Conservation (phyloP, 1,139 yeast genomes). For the Saccharomyces uvarum region DNA sequence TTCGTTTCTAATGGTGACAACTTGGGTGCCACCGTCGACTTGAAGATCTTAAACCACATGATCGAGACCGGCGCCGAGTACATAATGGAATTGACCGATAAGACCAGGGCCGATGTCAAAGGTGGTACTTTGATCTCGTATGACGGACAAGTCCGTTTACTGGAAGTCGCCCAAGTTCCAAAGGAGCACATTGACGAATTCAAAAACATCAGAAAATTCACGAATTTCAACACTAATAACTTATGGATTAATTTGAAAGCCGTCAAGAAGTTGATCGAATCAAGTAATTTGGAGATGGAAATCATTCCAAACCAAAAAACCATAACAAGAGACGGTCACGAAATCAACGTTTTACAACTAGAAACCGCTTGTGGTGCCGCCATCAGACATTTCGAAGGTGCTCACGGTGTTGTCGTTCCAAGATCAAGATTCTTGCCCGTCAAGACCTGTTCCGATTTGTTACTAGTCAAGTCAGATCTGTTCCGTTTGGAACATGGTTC, state of each 20-base stretch:
- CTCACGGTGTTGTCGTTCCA: constrained; percentile 97
- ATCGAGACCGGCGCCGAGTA: constrained; percentile 85
- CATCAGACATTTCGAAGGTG: constrained; percentile 87
- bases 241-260: constrained; percentile 96
- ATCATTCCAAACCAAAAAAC: constrained; percentile 92
- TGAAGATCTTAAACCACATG: constrained; percentile 88
- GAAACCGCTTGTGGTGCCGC: constrained; percentile 99
- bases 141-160: constrained; percentile 86
- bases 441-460: constrained; percentile 89
- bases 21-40: constrained; percentile 95
- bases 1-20: constrained; percentile 98
- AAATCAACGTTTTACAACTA: constrained; percentile 81
- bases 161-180: constrained; percentile 98
- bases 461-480: constrained; percentile 92
- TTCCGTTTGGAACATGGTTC: constrained; percentile 90
- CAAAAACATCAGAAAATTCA: constrained; percentile 94
- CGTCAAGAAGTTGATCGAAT: constrained; percentile 82
- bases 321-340: constrained; percentile 66
- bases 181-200: constrained; percentile 97
- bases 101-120: constrained; percentile 97
- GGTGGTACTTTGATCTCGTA: constrained; percentile 98
- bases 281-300: constrained; percentile 77
- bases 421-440: constrained; percentile 97
- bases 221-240: constrained; percentile 95
- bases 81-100: constrained; percentile 96